These are phyloP conservation scores for Moesziomyces sp. DNA, from an alignment of 1,284 basidiomycete genomes.

Conservation along the genomic window DNA sequence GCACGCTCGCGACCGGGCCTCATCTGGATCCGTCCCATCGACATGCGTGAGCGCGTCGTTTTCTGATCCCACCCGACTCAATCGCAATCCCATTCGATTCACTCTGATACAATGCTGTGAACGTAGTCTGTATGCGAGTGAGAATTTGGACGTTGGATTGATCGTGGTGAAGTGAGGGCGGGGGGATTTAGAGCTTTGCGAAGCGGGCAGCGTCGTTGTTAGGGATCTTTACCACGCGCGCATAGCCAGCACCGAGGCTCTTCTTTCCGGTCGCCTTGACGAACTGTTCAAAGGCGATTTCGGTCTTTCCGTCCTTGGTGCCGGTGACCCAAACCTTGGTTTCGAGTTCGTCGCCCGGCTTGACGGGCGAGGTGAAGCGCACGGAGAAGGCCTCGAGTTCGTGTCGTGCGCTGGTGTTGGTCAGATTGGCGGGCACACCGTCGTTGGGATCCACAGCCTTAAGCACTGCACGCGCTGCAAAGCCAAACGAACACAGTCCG, in stretches of 20 bases:
- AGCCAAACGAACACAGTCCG: constrained; percentile 61
- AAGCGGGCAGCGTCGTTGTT: constrained; percentile 27
- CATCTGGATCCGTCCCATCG: constrained; percentile 57
- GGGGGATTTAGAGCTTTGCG: constrained; percentile 17
- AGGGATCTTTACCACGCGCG: constrained; percentile 33
- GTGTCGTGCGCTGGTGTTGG: constrained; percentile 12
- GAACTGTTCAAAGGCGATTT: constrained; percentile 58
- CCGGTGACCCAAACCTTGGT: constrained; percentile 59
- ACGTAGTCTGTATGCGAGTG: neutral
- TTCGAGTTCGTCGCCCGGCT: constrained; percentile 54
- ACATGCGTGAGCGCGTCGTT: constrained; percentile 46
- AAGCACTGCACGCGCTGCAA: constrained; percentile 58
- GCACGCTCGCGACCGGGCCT: constrained; percentile 57
- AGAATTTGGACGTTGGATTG: too few species aligned
- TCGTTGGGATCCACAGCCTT: constrained; percentile 44
- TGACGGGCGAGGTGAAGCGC: constrained; percentile 61
- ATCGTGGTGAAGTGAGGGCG: too few species aligned
- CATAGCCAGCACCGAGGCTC: constrained; percentile 55
- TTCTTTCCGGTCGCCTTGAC: constrained; percentile 54
- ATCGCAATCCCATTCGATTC: neutral
- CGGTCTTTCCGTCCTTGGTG: constrained; percentile 37
- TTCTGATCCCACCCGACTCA: constrained; percentile 9
- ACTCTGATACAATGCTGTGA: neutral
- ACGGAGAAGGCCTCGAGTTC: constrained; percentile 46
- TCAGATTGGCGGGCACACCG: constrained; percentile 37